phyloP scores from a whole-genome alignment of 352 stramenopile genomes.

The Plasmopara viticola region DNA sequence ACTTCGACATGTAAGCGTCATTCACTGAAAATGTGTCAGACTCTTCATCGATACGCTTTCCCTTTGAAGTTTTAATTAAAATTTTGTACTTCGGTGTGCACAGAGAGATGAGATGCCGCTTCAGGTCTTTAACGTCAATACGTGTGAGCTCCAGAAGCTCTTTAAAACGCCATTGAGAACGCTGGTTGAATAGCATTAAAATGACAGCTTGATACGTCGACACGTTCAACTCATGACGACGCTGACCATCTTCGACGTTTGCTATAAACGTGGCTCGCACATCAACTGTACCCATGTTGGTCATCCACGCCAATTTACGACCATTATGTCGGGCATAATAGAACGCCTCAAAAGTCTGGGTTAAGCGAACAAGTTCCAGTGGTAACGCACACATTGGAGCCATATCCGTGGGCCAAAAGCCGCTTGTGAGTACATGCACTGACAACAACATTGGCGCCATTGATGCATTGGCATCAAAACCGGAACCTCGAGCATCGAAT shows the following conservation, averaged over 20 bases:
- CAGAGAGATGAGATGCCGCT: constrained; percentile 95
- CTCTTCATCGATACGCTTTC: constrained; percentile 93
- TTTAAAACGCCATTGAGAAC: constrained; percentile 68
- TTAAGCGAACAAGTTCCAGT: constrained; percentile 62
- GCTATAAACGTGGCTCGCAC: constrained; percentile 86
- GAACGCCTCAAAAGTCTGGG: constrained; percentile 89
- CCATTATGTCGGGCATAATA: constrained; percentile 94
- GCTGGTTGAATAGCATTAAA: constrained; percentile 95
- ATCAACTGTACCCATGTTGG: constrained; percentile 90
- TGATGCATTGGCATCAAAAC: constrained; percentile 14
- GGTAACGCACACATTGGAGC: constrained; percentile 85
- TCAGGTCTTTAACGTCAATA: constrained; percentile 86
- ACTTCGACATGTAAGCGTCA: constrained; percentile 92
- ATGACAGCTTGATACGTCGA: constrained; percentile 99
- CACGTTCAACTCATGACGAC: constrained; percentile 93
- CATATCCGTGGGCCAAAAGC: constrained; percentile 84
- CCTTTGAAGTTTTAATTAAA: constrained; percentile 95
- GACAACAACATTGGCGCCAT: constrained; percentile 31
- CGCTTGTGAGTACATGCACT: constrained; percentile 80
- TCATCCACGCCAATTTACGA: constrained; percentile 94
- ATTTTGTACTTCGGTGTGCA: constrained; percentile 97
- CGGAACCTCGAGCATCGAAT: constrained; percentile 14
- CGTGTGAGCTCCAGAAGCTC: constrained; percentile 87
- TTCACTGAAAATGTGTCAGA: constrained; percentile 94
- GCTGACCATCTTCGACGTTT: constrained; percentile 39